phyloP scores from a whole-genome alignment of 352 stramenopile genomes.

The Aphanomyces astaci region DNA sequence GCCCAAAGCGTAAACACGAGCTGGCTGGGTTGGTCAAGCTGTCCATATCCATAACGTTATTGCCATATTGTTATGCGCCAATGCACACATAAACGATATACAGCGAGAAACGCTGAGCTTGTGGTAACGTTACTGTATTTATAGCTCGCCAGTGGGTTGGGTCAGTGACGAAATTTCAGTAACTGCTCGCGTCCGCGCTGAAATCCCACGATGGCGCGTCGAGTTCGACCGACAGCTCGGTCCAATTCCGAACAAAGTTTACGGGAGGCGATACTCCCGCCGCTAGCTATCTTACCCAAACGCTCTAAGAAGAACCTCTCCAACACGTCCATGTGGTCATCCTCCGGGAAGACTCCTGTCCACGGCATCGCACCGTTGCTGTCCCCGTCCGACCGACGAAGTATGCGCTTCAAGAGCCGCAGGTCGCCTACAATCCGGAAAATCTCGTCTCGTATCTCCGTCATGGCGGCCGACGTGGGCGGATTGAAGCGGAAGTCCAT shows the following conservation, averaged over 20 bases:
- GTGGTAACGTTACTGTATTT: neutral
- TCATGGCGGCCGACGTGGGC: constrained; percentile 26
- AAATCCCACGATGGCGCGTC: neutral
- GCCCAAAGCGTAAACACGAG: no score
- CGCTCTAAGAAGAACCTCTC: neutral
- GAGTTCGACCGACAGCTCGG: neutral
- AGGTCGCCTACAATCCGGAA: constrained; percentile 1
- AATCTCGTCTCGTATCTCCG: neutral
- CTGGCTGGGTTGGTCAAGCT: no score
- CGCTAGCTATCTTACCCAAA: neutral
- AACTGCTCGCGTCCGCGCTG: neutral
- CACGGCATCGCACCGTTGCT: neutral
- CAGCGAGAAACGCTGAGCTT: no score
- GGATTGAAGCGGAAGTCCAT: constrained; percentile 51
- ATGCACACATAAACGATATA: no score
- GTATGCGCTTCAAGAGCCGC: constrained; percentile 59
- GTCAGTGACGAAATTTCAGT: neutral
- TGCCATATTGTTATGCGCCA: no score
- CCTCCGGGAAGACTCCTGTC: neutral
- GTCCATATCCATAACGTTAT: no score
- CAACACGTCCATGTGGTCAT: neutral
- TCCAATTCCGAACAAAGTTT: neutral
- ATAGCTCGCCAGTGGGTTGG: neutral
- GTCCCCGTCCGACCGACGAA: neutral
- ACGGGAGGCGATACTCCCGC: neutral